A percentile compares a stretch with the other conserved stretches of the same genome.
Evolutionary conservation across 2,329 filamentous ascomycete genomes (phyloP).

Genomic region (Colletotrichum abscissum): DNA sequence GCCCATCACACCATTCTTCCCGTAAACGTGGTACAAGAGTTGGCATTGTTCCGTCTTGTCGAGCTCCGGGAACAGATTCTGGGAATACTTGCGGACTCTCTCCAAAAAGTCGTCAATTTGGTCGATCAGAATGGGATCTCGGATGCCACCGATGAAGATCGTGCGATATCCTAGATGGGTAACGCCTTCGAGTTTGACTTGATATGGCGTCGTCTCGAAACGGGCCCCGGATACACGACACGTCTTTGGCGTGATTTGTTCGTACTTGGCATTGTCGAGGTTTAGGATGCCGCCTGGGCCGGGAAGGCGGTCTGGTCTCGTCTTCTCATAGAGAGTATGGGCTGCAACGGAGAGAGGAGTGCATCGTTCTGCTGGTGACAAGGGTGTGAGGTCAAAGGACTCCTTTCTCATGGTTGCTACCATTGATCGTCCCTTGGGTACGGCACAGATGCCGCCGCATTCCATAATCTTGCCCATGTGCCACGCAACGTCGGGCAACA

Average conservation of each 20-base stretch:
- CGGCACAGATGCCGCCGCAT: slow-evolving; percentile 60
- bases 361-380: slow-evolving; percentile 52
- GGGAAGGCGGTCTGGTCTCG: slow-evolving; percentile 58
- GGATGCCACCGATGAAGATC: slow-evolving; percentile 57
- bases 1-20: slow-evolving; percentile 45
- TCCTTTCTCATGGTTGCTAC: slow-evolving; percentile 52
- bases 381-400: slow-evolving; percentile 59
- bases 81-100: slow-evolving; percentile 37
- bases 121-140: slow-evolving; percentile 57
- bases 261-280: slow-evolving; percentile 53
- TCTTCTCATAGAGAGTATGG: slow-evolving; percentile 67
- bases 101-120: slow-evolving; percentile 52
- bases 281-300: slow-evolving; percentile 63
- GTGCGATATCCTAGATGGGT: slow-evolving; percentile 54
- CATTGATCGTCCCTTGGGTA: slow-evolving; percentile 57
- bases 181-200: slow-evolving; percentile 61
- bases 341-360: slow-evolving; percentile 62
- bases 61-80: slow-evolving; percentile 38
- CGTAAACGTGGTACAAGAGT: slow-evolving; percentile 58
- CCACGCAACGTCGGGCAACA: slow-evolving; percentile 33
- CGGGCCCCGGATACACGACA: slow-evolving; percentile 52
- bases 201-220: slow-evolving; percentile 51
- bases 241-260: slow-evolving; percentile 49
- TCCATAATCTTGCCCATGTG: slow-evolving; percentile 70
- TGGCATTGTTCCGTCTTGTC: slow-evolving; percentile 46